Percentiles rank a stretch among this genome's conserved stretches.
These are phyloP conservation scores for Sugiyamaella paludigena DNA, from an alignment of 1,139 yeast genomes.

Conservation along the genomic window DNA sequence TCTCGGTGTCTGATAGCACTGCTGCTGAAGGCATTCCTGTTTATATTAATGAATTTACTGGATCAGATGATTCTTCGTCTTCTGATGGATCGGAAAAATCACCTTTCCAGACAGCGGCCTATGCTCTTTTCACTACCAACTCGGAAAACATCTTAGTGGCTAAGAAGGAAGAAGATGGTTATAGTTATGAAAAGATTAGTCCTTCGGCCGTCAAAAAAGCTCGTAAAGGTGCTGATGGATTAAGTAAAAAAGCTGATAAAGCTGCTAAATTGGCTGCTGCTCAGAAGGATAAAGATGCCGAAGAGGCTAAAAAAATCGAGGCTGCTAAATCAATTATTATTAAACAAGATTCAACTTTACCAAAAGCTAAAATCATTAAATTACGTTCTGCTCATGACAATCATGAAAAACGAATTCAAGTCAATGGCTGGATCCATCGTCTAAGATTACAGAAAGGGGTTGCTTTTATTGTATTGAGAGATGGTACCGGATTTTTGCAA, in stretches of 20 bases:
- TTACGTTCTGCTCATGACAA: constrained; percentile 52
- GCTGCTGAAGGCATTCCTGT: constrained; percentile 25
- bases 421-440: constrained; percentile 97
- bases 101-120: constrained; percentile 84
- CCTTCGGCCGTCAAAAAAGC: constrained; percentile 95
- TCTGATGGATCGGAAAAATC: constrained; percentile 57
- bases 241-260: constrained; percentile 86
- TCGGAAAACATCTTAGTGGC: constrained; percentile 61
- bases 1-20: constrained; percentile 8
- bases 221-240: constrained; percentile 90
- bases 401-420: constrained; percentile 65
- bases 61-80: constrained; percentile 55
- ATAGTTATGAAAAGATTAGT: constrained; percentile 66
- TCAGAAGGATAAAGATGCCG: constrained; percentile 58
- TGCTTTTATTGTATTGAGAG: constrained; percentile 88
- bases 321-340: constrained; percentile 69
- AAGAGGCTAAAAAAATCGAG: constrained; percentile 67
- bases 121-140: constrained; percentile 56
- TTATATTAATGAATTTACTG: constrained; percentile 71
- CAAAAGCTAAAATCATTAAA: constrained; percentile 67
- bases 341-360: constrained; percentile 69
- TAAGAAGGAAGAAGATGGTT: constrained; percentile 60
- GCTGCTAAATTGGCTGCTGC: constrained; percentile 64
- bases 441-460: constrained; percentile 89
- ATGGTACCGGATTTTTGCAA: constrained; percentile 90